A percentile compares a stretch with the other conserved stretches of the same genome.
Evolutionary conservation across 2,329 filamentous ascomycete species (phyloP).

Genomic region (Penicillium sp.): DNA sequence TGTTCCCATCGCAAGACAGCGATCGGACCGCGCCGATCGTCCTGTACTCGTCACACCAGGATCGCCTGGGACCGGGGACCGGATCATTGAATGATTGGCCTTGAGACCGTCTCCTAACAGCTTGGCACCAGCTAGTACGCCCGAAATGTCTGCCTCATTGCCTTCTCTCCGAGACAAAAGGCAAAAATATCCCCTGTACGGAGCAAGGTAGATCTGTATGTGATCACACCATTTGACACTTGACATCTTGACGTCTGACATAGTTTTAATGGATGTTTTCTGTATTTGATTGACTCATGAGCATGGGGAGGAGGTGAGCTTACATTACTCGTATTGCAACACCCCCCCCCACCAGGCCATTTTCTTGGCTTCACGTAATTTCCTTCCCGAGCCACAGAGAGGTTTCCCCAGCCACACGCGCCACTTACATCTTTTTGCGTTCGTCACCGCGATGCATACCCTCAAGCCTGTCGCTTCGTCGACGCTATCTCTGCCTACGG

Average conservation of each 20-base stretch:
- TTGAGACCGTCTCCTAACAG: neutral
- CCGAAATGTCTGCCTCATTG: no score
- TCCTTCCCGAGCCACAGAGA: neutral
- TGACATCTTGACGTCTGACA: no score
- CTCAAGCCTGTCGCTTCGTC: conserved; percentile 36
- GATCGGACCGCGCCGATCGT: neutral
- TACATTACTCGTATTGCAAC: neutral
- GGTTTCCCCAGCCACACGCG: neutral
- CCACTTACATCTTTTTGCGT: neutral
- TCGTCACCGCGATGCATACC: conserved; percentile 30
- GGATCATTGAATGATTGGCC: no score
- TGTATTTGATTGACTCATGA: neutral
- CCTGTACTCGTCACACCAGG: neutral
- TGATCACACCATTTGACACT: no score
- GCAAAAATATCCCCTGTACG: no score
- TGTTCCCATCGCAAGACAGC: neutral
- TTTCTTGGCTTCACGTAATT: neutral
- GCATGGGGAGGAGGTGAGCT: neutral
- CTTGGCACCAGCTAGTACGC: no score
- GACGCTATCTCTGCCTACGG: conserved; percentile 40
- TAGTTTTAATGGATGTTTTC: no score
- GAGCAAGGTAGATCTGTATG: no score
- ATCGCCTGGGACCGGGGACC: no score
- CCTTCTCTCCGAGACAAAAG: no score
- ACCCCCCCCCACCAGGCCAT: no score